Evolutionary conservation across 257 asterid genomes (phyloP), one percentile per base, ranked within the genome.

Genomic region (Ilex asprella): DNA sequence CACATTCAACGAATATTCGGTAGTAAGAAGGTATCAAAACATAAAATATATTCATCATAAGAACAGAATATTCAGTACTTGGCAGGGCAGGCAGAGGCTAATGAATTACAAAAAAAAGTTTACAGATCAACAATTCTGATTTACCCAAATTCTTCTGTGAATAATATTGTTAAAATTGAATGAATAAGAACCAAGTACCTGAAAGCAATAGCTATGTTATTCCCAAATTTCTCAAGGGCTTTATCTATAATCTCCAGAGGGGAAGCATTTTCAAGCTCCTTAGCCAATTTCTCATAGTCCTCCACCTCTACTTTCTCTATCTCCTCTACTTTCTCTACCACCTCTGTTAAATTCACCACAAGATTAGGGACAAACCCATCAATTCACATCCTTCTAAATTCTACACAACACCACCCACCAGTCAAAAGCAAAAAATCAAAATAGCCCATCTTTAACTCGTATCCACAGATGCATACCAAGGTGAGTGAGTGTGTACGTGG

Each of bases 161-260:
- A 35, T 35, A 3, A 35, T 7, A 2, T 7, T 35, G 8, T 10
- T 29, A 31, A 47, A 49, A 55, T 55, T 44, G 56, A 60, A 65
- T 59, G 29, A 16, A 5, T 1, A 27, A 8, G 13, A 46, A 1
- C 3, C 3, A 15, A 59, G 52, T 80, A 90, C 97, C 97, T 87
- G 75, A 90, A 90, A 67, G 97, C 95, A 62, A 87, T 84, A 6
- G 95, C 93, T 49, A 84, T 82, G 41, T 84, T 88, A 61, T 79
- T 65, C n/a, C 95, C 95, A 62, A 84, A 87, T 44, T 70, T 84
- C 60, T 79, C 85, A 13, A 87, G 86, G 46, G 95, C 90, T 69
- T 73, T 84, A 49, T 87, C 95, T 85, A 87, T 82, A 39, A 87
- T 84, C 80, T 84, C 82, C 7, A 87, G 93, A 16, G 95, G 90